A percentile compares a stretch with the other conserved stretches of the same genome.
These are phyloP conservation scores for Thelonectria rubi DNA, from an alignment of 2,329 filamentous ascomycete species.

Conservation along the genomic window DNA sequence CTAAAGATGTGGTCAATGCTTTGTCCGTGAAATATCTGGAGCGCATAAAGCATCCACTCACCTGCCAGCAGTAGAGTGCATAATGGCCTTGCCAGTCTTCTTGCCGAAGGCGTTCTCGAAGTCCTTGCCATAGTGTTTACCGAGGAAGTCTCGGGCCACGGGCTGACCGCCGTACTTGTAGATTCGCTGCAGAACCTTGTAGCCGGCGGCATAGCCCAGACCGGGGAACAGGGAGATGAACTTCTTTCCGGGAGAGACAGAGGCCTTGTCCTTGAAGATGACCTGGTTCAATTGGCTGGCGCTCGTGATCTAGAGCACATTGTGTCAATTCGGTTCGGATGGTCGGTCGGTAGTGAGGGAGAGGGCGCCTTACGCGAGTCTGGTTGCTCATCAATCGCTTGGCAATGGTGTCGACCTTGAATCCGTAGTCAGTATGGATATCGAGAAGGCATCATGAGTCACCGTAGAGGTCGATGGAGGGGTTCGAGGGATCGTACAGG, in stretches of 20 bases:
- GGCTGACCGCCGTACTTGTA: conserved; percentile 99
- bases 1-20: conserved; percentile 54
- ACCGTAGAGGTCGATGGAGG: conserved; percentile 22
- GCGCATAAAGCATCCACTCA: conserved; percentile 48
- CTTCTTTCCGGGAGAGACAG: conserved; percentile 74
- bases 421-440: conserved; percentile 31
- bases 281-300: conserved; percentile 80
- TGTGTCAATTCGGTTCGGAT: conserved; percentile 30
- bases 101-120: conserved; percentile 94
- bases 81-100: conserved; percentile 96
- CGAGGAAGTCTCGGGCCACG: conserved; percentile 89
- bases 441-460: conserved; percentile 16
- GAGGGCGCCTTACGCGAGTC: conserved; percentile 67
- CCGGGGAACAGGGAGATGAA: conserved; percentile 97
- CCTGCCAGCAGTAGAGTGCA: conserved; percentile 96
- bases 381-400: conserved; percentile 99
- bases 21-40: background rate
- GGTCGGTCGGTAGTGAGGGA: conserved; percentile 14
- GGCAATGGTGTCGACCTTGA: conserved; percentile 92
- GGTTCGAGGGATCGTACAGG: conserved; percentile 66
- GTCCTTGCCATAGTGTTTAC: conserved; percentile 77
- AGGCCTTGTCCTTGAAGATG: conserved; percentile 91
- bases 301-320: conserved; percentile 43
- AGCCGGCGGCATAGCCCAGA: conserved; percentile 95
- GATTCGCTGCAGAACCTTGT: conserved; percentile 95